These are phyloP conservation scores for Solidago caesia DNA, from an alignment of 129 eudicot species.

Conservation along the genomic window DNA sequence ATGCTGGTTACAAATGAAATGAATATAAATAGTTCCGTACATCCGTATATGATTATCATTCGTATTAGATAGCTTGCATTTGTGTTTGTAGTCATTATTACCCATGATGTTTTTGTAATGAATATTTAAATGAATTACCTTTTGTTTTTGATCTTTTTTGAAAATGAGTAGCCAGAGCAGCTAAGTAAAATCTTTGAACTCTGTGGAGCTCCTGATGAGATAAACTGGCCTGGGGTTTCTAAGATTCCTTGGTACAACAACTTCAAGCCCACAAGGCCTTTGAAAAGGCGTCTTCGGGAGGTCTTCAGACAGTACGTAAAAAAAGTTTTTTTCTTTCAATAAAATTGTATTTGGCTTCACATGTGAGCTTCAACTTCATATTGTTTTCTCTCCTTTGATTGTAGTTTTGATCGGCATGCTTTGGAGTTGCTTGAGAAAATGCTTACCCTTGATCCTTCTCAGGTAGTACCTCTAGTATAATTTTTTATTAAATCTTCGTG, in stretches of 20 bases:
- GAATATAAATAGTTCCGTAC: background rate
- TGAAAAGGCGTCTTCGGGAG: conserved; percentile 80
- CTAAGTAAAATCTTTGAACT: conserved; percentile 83
- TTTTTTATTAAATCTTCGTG: too few species aligned
- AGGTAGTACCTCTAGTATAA: conserved; percentile 39
- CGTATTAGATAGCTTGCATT: too few species aligned
- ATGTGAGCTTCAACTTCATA: background rate
- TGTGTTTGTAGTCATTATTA: conserved; percentile 2
- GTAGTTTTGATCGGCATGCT: conserved; percentile 91
- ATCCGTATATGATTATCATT: background rate
- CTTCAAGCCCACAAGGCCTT: conserved; percentile 76
- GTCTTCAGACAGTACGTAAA: conserved; percentile 77
- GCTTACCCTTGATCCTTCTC: conserved; percentile 90
- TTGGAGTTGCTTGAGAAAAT: conserved; percentile 88
- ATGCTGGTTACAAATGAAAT: background rate
- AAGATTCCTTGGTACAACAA: conserved; percentile 89
- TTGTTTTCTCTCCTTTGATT: background rate
- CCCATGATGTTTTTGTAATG: background rate
- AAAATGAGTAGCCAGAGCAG: conserved; percentile 75
- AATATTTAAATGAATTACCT: conserved; percentile 1
- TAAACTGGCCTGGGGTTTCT: conserved; percentile 93
- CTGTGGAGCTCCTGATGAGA: conserved; percentile 95
- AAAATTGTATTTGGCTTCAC: background rate
- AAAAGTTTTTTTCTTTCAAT: background rate
- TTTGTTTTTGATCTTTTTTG: conserved; percentile 8